A percentile compares a stretch with the other conserved stretches of the same genome.
phyloP scores from a whole-genome alignment of 108 stramenopile genomes.

The Skeletonema tropicum region DNA sequence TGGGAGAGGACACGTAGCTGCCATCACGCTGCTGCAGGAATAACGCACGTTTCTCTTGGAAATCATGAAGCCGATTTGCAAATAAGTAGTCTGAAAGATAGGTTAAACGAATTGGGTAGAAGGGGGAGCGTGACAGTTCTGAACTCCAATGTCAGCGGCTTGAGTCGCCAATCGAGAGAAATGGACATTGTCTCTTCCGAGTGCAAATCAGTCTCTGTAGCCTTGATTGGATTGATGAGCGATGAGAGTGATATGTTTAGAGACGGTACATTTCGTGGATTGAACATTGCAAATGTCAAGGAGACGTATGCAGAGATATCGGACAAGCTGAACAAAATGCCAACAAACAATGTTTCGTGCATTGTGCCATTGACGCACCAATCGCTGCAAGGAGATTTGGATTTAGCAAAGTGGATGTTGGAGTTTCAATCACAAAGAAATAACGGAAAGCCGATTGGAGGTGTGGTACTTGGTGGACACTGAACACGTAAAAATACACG shows the following conservation, averaged over 20 bases:
- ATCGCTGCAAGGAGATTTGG: slow-evolving; percentile 54
- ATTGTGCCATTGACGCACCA: slow-evolving; percentile 78
- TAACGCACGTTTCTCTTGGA: slow-evolving; percentile 75
- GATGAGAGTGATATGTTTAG: slow-evolving; percentile 74
- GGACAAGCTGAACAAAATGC: slow-evolving; percentile 11
- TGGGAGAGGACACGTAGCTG: slow-evolving; percentile 66
- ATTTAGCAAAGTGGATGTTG: slow-evolving; percentile 56
- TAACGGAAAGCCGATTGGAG: slow-evolving; percentile 6
- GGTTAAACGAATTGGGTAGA: slow-evolving; percentile 47
- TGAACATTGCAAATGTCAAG: slow-evolving; percentile 59
- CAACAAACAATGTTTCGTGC: slow-evolving; percentile 24
- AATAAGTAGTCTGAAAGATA: slow-evolving; percentile 45
- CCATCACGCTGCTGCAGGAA: slow-evolving; percentile 58
- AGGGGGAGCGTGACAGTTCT: slow-evolving; percentile 43
- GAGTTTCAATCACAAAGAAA: slow-evolving; percentile 11
- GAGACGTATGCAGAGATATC: slow-evolving; percentile 39
- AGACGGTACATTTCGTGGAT: slow-evolving; percentile 67
- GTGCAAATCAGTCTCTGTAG: slow-evolving; percentile 50
- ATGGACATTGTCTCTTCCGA: slow-evolving; percentile 35
- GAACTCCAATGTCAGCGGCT: slow-evolving; percentile 66
- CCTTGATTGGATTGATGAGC: slow-evolving; percentile 72
- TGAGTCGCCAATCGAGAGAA: slow-evolving; percentile 34
- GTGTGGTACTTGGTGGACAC: slow-evolving; percentile 84
- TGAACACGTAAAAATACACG: slow-evolving; percentile 69
- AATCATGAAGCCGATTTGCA: slow-evolving; percentile 83